Evolutionary conservation across 331 rosid genomes (phyloP).

Genomic region (Spiraea crenata): DNA sequence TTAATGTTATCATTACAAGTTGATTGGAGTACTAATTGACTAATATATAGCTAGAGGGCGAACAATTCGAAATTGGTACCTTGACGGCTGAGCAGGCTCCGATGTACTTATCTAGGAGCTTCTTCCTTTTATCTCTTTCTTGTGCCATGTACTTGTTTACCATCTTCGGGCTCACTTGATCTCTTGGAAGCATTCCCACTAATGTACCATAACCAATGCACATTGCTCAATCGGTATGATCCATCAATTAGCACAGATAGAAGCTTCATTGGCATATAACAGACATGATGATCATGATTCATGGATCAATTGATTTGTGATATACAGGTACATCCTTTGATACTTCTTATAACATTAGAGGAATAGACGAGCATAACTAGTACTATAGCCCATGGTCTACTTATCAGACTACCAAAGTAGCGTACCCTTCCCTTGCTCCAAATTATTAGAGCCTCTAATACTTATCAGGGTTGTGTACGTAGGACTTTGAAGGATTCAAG

Average conservation of each 20-base stretch:
- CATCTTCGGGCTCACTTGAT: constrained; percentile 29
- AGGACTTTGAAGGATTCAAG: background rate
- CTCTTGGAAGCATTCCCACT: constrained; percentile 51
- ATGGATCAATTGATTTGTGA: too few species aligned
- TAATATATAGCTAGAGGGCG: background rate
- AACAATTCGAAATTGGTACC: constrained; percentile 15
- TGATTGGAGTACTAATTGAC: background rate
- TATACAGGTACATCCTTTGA: too few species aligned
- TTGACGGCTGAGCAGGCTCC: constrained; percentile 36
- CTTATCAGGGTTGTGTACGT: background rate
- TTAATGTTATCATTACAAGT: too few species aligned
- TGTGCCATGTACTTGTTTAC: constrained; percentile 25
- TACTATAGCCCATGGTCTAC: too few species aligned
- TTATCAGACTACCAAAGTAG: too few species aligned
- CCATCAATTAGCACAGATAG: too few species aligned
- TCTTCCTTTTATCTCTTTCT: constrained; percentile 32
- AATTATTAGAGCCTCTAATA: too few species aligned
- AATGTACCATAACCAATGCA: background rate
- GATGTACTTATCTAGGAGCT: constrained; percentile 38
- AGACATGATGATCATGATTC: too few species aligned
- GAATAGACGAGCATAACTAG: too few species aligned
- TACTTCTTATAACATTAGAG: too few species aligned
- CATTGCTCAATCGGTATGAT: background rate
- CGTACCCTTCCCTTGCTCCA: too few species aligned
- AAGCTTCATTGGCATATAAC: too few species aligned